Evolutionary conservation across 768 basidiomycete species (phyloP).

Genomic region (Auricularia sp.): DNA sequence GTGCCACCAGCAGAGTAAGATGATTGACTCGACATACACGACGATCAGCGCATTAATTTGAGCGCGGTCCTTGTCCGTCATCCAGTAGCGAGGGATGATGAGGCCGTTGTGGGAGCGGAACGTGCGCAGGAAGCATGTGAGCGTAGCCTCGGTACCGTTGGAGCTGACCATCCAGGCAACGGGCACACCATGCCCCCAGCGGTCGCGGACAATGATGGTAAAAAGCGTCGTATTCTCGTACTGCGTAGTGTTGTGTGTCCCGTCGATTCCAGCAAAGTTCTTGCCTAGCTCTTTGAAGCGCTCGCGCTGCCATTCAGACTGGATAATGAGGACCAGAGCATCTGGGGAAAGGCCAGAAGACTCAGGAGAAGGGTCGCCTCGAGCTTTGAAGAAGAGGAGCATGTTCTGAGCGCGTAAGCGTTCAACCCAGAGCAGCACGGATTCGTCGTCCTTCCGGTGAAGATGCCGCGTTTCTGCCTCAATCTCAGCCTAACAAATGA

Average conservation of each 20-base stretch:
- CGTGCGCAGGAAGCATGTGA: background rate
- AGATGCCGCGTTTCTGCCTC: constrained; percentile 6
- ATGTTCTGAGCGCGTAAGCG: background rate
- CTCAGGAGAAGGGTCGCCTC: constrained; percentile 2
- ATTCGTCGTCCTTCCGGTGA: constrained; percentile 6
- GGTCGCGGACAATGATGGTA: background rate
- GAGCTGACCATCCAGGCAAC: background rate
- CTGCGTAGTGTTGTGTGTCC: constrained; percentile 9
- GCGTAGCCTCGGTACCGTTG: background rate
- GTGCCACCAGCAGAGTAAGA: constrained; percentile 14
- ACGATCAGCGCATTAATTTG: background rate
- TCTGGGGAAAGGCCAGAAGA: constrained; percentile 5
- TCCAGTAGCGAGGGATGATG: background rate
- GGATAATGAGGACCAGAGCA: constrained; percentile 8
- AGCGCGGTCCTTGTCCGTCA: background rate
- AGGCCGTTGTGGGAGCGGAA: background rate
- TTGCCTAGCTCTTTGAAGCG: constrained; percentile 6
- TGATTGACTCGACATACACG: background rate
- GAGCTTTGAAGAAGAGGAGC: constrained; percentile 9
- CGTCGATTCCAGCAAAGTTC: constrained; percentile 7
- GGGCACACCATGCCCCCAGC: background rate
- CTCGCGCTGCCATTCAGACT: constrained; percentile 8
- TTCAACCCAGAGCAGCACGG: constrained; percentile 3
- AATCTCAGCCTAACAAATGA: constrained; percentile 3
- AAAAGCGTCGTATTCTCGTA: constrained; percentile 8